Conservation (phyloP, 768 basidiomycete genomes). For the Rubroboletus pulcherrimus region DNA sequence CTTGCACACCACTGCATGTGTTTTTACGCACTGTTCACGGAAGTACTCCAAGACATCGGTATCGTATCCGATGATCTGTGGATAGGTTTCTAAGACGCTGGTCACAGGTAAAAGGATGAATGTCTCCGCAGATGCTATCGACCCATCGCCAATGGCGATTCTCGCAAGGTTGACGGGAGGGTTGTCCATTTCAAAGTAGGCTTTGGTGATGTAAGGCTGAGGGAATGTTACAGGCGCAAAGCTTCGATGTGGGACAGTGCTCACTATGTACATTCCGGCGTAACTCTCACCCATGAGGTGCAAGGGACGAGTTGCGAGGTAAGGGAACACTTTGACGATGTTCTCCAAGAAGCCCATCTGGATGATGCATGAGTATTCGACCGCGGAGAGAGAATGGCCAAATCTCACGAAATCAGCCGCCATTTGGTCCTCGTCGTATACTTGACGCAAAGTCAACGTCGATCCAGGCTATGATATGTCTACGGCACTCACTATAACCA, state of each 20-base stretch:
- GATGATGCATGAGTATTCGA: background rate
- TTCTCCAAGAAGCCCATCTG: conserved; percentile 73
- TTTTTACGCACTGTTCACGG: conserved; percentile 53
- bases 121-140: conserved; percentile 48
- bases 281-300: conserved; percentile 73
- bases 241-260: conserved; percentile 15
- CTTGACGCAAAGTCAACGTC: conserved; percentile 27
- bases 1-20: background rate
- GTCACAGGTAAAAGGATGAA: conserved; percentile 57
- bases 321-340: conserved; percentile 71
- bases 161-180: conserved; percentile 68
- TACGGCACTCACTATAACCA: conserved; percentile 51
- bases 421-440: conserved; percentile 63
- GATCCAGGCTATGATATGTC: background rate
- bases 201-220: conserved; percentile 73
- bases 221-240: background rate
- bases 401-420: conserved; percentile 45
- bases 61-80: conserved; percentile 73
- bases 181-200: conserved; percentile 57
- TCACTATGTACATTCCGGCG: conserved; percentile 66
- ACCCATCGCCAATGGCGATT: conserved; percentile 69
- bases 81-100: conserved; percentile 63
- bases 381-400: background rate
- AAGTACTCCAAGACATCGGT: conserved; percentile 64
- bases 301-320: conserved; percentile 61